These are phyloP conservation scores for Debaryomyces robertsiae DNA, from an alignment of 1,139 yeast genomes.

Conservation along the genomic window DNA sequence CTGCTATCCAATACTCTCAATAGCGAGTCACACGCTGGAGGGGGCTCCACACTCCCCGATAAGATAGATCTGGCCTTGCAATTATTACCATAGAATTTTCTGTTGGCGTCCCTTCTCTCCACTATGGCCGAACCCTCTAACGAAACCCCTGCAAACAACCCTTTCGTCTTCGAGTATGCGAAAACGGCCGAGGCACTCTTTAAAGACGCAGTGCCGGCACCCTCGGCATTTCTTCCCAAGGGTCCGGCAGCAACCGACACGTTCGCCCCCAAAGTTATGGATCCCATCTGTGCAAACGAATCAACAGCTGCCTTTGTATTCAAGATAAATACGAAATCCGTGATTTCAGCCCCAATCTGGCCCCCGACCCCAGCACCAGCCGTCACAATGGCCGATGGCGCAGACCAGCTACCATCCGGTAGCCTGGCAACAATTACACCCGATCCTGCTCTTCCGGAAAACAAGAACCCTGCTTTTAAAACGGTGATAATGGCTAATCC, in stretches of 20 bases:
- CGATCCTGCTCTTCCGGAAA: constrained; percentile 96
- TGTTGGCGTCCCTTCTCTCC: constrained; percentile 95
- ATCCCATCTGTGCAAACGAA: constrained; percentile 91
- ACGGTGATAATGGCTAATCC: constrained; percentile 93
- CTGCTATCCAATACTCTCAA: constrained; percentile 85
- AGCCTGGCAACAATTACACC: constrained; percentile 93
- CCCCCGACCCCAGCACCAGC: constrained; percentile 99
- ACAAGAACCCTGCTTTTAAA: constrained; percentile 91
- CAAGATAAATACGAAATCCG: constrained; percentile 93
- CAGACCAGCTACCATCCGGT: constrained; percentile 97
- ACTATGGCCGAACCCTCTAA: constrained; percentile 93
- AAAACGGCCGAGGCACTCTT: constrained; percentile 89
- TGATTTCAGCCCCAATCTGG: constrained; percentile 92
- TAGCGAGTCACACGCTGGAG: constrained; percentile 89
- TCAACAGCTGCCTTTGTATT: constrained; percentile 88
- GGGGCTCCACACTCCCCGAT: constrained; percentile 84
- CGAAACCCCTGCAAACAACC: constrained; percentile 95
- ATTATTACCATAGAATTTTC: constrained; percentile 86
- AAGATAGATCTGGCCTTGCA: constrained; percentile 85
- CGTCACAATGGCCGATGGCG: constrained; percentile 92
- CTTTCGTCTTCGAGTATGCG: constrained; percentile 93
- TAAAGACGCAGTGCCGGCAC: constrained; percentile 92
- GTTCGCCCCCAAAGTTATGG: constrained; percentile 93
- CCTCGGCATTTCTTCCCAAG: constrained; percentile 95
- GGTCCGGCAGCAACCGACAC: constrained; percentile 99